phyloP scores from a whole-genome alignment of 1,284 basidiomycete genomes.

The Tranzscheliella williamsii region DNA sequence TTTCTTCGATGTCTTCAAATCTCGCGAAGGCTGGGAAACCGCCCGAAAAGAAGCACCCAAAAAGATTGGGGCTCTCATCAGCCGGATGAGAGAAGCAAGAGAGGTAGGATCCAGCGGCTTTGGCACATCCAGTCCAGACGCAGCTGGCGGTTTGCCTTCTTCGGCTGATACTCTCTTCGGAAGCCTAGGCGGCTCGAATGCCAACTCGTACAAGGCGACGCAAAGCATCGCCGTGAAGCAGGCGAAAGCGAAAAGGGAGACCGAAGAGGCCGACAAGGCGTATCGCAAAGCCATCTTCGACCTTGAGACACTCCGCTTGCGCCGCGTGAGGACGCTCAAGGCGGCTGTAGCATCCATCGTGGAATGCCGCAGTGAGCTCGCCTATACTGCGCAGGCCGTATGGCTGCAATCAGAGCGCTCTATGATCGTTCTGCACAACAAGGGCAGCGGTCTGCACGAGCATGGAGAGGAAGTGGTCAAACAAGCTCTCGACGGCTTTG shows the following conservation, averaged over 20 bases:
- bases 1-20: conserved; percentile 52
- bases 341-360: conserved; percentile 82
- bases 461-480: conserved; percentile 68
- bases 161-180: conserved; percentile 9
- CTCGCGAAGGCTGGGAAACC: conserved; percentile 53
- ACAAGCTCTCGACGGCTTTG: conserved; percentile 75
- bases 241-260: conserved; percentile 51
- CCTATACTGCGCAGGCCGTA: conserved; percentile 65
- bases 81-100: conserved; percentile 51
- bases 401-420: conserved; percentile 45
- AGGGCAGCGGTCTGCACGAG: conserved; percentile 41
- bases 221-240: conserved; percentile 50
- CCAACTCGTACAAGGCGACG: conserved; percentile 24
- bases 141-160: too few species aligned
- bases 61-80: conserved; percentile 55
- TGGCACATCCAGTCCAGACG: not conserved
- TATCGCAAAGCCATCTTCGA: conserved; percentile 90
- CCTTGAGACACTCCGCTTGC: conserved; percentile 81
- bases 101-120: conserved; percentile 9
- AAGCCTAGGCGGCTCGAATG: conserved; percentile 14
- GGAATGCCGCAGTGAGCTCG: conserved; percentile 76
- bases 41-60: conserved; percentile 56
- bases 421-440: conserved; percentile 27
- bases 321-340: conserved; percentile 78
- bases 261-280: conserved; percentile 73